Percentiles rank a stretch among this genome's conserved stretches.
Evolutionary conservation across 495 filamentous ascomycete species (phyloP).

Genomic region (Lasiosphaeriaceae sp.): DNA sequence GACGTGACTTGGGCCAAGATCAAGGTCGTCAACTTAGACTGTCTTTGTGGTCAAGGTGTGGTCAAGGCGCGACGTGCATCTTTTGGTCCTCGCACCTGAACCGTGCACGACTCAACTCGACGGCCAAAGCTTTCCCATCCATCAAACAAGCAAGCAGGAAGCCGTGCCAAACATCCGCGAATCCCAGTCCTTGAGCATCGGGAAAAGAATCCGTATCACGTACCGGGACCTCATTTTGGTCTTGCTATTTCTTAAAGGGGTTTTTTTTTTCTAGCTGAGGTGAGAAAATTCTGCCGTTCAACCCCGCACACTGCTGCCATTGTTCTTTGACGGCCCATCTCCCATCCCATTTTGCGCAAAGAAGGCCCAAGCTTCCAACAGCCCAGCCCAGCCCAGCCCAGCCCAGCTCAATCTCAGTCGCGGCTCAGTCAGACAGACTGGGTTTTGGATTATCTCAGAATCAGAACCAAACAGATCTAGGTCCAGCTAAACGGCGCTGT

Average conservation of each 20-base stretch:
- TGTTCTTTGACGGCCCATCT: neutral
- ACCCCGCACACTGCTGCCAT: conserved; percentile 1
- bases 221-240: neutral
- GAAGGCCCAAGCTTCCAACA: neutral
- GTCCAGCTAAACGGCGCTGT: conserved; percentile 2
- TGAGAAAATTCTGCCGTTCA: conserved; percentile 4
- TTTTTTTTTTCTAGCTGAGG: neutral
- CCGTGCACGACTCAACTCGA: conserved; percentile 22
- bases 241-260: neutral
- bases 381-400: no score
- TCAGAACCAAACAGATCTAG: no score
- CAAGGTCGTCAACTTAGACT: conserved; percentile 23
- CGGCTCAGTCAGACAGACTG: conserved; percentile 1
- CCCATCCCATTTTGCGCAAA: neutral
- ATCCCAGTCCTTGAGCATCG: no score
- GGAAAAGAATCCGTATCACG: neutral
- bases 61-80: conserved; percentile 20
- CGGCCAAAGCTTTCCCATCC: neutral
- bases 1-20: conserved; percentile 8
- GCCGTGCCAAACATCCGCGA: neutral
- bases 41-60: conserved; percentile 9
- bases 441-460: neutral
- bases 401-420: neutral
- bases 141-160: neutral
- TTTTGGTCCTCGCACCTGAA: conserved; percentile 16